Evolutionary conservation across 2,329 filamentous ascomycete species (phyloP).

Genomic region (Aspergillus neoniger): DNA sequence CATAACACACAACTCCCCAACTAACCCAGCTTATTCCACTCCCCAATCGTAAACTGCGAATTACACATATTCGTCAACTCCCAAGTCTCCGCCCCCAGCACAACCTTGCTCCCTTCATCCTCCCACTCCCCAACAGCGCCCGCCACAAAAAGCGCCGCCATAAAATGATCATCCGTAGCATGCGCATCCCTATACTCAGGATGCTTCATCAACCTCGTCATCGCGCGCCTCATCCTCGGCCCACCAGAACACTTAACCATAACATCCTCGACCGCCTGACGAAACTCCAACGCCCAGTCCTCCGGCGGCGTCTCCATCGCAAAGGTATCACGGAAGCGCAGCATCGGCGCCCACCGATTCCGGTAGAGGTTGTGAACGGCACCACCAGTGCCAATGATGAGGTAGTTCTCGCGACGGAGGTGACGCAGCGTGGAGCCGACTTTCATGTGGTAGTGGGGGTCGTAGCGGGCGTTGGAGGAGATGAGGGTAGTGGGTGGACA

Average conservation of each 20-base stretch:
- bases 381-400: slow-evolving; percentile 64
- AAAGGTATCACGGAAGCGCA: slow-evolving; percentile 64
- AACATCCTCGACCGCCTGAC: slow-evolving; percentile 65
- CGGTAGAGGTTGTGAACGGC: slow-evolving; percentile 71
- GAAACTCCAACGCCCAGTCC: slow-evolving; percentile 63
- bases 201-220: slow-evolving; percentile 68
- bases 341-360: slow-evolving; percentile 66
- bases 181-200: slow-evolving; percentile 67
- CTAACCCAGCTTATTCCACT: slow-evolving; percentile 26
- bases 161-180: slow-evolving; percentile 70
- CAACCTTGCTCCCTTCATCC: slow-evolving; percentile 41
- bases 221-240: slow-evolving; percentile 55
- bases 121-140: slow-evolving; percentile 55
- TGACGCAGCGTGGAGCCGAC: slow-evolving; percentile 60
- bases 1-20: too few species aligned
- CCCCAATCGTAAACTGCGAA: slow-evolving; percentile 59
- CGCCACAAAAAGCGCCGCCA: slow-evolving; percentile 65
- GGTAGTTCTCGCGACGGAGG: slow-evolving; percentile 56
- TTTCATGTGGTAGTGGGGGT: slow-evolving; percentile 59
- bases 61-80: slow-evolving; percentile 68
- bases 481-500: slow-evolving; percentile 67
- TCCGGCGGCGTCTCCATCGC: slow-evolving; percentile 61
- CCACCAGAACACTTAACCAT: slow-evolving; percentile 55
- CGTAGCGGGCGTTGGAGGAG: slow-evolving; percentile 51
- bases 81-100: slow-evolving; percentile 61